phyloP scores from a whole-genome alignment of 2,329 filamentous ascomycete genomes.

The Monosporascus sp. region DNA sequence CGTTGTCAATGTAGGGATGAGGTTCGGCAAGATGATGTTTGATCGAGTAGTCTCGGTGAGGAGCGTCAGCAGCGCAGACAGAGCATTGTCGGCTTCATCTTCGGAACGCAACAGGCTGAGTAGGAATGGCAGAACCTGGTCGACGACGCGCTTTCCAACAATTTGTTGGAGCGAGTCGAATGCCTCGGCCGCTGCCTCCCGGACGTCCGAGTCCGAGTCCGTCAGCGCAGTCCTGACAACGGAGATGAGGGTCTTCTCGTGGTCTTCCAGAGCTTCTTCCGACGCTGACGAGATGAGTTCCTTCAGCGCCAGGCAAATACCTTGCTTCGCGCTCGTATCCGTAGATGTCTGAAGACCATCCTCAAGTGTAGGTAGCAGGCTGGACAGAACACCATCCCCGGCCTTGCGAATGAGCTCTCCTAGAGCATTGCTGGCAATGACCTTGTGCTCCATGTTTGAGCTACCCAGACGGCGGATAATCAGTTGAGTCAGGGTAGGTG shows the following conservation, averaged over 20 bases:
- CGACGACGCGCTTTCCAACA: conserved; percentile 87
- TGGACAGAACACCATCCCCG: conserved; percentile 86
- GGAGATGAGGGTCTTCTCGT: conserved; percentile 91
- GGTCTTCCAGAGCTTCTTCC: conserved; percentile 82
- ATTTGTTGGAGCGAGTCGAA: conserved; percentile 94
- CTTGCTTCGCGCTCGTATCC: conserved; percentile 90
- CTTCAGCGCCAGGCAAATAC: conserved; percentile 92
- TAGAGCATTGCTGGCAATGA: conserved; percentile 94
- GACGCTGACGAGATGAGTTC: conserved; percentile 90
- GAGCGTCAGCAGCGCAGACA: conserved; percentile 87
- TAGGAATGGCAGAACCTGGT: conserved; percentile 90
- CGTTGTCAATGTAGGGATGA: conserved; percentile 87
- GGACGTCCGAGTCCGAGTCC: conserved; percentile 81
- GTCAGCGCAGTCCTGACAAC: conserved; percentile 90
- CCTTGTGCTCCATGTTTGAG: conserved; percentile 96
- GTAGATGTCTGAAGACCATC: conserved; percentile 83
- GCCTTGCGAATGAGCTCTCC: conserved; percentile 96
- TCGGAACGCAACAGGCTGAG: conserved; percentile 85
- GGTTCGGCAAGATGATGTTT: conserved; percentile 93
- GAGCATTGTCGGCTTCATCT: conserved; percentile 81
- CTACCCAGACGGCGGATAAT: conserved; percentile 91
- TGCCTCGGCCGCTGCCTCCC: conserved; percentile 93
- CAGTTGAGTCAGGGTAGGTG: conserved; percentile 89
- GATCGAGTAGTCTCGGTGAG: conserved; percentile 90
- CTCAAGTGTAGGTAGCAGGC: conserved; percentile 83